Evolutionary conservation across 2,329 filamentous ascomycete genomes (phyloP).

Genomic region (Pseudocercospora ulei): DNA sequence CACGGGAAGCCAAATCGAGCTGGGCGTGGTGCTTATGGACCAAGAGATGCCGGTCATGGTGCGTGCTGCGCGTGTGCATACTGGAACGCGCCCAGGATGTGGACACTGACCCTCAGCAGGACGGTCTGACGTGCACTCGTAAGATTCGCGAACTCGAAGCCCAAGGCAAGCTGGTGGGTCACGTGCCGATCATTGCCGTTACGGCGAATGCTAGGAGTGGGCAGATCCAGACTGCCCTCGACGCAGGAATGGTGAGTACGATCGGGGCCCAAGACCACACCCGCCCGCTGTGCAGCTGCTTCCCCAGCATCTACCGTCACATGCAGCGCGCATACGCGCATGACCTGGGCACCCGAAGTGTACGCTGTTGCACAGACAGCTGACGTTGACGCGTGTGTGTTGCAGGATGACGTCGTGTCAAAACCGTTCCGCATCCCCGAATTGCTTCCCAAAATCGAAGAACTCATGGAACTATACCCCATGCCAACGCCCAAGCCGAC

Average conservation of each 20-base stretch:
- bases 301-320: not conserved
- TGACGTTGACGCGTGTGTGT: constrained; percentile 19
- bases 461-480: constrained; percentile 36
- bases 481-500: constrained; percentile 20
- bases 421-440: constrained; percentile 46
- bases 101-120: constrained; percentile 30
- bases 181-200: constrained; percentile 73
- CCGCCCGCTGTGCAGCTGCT: constrained; percentile 4
- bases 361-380: constrained; percentile 13
- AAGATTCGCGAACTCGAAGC: constrained; percentile 59
- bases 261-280: constrained; percentile 3
- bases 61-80: not conserved
- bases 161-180: constrained; percentile 51
- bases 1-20: constrained; percentile 20
- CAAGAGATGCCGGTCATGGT: constrained; percentile 72
- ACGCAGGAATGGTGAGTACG: constrained; percentile 54
- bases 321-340: constrained; percentile 4
- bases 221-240: constrained; percentile 61
- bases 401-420: constrained; percentile 43
- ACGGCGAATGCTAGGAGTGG: constrained; percentile 69
- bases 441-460: constrained; percentile 45
- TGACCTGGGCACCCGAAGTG: constrained; percentile 7
- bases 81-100: not conserved
- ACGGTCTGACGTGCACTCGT: constrained; percentile 63
- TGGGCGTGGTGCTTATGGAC: constrained; percentile 61